A percentile compares a stretch with the other conserved stretches of the same genome.
phyloP scores from a whole-genome alignment of 495 filamentous ascomycete genomes.

The Friedmanniomyces endolithicus region DNA sequence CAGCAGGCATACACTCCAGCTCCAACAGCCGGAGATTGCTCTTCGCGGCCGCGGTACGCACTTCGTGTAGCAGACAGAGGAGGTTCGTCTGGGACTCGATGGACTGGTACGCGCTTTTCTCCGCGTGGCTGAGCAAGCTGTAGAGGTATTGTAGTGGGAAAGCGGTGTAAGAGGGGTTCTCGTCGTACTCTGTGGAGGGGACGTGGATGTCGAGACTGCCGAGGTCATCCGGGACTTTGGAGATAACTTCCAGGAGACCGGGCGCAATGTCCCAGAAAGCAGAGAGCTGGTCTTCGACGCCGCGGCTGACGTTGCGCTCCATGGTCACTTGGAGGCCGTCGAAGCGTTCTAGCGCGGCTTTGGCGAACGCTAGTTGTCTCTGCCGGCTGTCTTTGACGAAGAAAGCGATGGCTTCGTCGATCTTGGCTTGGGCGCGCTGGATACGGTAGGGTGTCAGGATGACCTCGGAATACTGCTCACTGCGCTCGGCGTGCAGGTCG shows the following conservation, averaged over 20 bases:
- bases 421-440: slow-evolving; percentile 55
- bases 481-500: slow-evolving; percentile 68
- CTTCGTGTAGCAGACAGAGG: slow-evolving; percentile 86
- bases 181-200: slow-evolving; percentile 62
- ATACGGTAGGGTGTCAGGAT: slow-evolving; percentile 70
- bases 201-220: slow-evolving; percentile 42
- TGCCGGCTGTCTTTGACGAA: slow-evolving; percentile 65
- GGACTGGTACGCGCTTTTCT: slow-evolving; percentile 87
- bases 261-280: slow-evolving; percentile 98
- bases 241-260: slow-evolving; percentile 56
- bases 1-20: slow-evolving; percentile 42
- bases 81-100: slow-evolving; percentile 91
- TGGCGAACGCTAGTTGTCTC: slow-evolving; percentile 51
- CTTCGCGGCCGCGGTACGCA: slow-evolving; percentile 62
- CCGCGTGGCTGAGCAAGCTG: slow-evolving; percentile 67
- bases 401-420: slow-evolving; percentile 63
- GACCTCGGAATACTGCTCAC: slow-evolving; percentile 70
- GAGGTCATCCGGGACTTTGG: slow-evolving; percentile 52
- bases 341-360: slow-evolving; percentile 53
- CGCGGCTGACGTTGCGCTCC: slow-evolving; percentile 72
- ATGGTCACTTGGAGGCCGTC: slow-evolving; percentile 70
- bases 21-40: slow-evolving; percentile 45
- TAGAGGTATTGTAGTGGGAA: slow-evolving; percentile 85
- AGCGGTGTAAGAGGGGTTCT: slow-evolving; percentile 67
- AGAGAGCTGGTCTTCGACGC: slow-evolving; percentile 78